A percentile compares a stretch with the other conserved stretches of the same genome.
phyloP scores from a whole-genome alignment of 441 rosid genomes.

The Biscutella auriculata region DNA sequence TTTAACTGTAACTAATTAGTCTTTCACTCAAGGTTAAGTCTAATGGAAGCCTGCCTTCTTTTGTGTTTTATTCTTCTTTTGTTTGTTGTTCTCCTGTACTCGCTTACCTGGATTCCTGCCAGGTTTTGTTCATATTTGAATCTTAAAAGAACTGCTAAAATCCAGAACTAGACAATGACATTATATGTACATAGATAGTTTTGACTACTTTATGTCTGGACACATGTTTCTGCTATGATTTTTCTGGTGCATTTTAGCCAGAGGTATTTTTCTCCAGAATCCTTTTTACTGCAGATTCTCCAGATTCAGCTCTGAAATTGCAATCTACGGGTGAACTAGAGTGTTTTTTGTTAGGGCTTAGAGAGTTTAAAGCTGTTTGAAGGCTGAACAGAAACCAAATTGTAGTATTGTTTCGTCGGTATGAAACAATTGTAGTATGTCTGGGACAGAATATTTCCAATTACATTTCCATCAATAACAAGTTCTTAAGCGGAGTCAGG shows the following conservation, averaged over 20 bases:
- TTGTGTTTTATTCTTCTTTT: background rate
- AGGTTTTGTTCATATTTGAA: background rate
- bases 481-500: background rate
- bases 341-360: background rate
- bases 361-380: background rate
- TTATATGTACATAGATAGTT: background rate
- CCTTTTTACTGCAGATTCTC: background rate
- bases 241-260: too few species aligned
- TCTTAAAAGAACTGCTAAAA: background rate
- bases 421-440: background rate
- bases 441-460: background rate
- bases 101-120: background rate
- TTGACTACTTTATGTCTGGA: background rate
- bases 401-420: background rate
- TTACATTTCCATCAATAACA: constrained; percentile 1
- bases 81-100: background rate
- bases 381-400: background rate
- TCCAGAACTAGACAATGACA: background rate
- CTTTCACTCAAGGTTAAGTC: constrained; percentile 5
- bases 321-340: background rate
- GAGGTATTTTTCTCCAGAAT: too few species aligned
- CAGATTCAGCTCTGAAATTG: background rate
- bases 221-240: constrained; percentile 5
- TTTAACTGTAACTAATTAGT: constrained; percentile 17
- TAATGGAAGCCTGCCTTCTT: constrained; percentile 9